Evolutionary conservation across 2,329 filamentous ascomycete species (phyloP).

Genomic region (Calonectria multiphialidica): DNA sequence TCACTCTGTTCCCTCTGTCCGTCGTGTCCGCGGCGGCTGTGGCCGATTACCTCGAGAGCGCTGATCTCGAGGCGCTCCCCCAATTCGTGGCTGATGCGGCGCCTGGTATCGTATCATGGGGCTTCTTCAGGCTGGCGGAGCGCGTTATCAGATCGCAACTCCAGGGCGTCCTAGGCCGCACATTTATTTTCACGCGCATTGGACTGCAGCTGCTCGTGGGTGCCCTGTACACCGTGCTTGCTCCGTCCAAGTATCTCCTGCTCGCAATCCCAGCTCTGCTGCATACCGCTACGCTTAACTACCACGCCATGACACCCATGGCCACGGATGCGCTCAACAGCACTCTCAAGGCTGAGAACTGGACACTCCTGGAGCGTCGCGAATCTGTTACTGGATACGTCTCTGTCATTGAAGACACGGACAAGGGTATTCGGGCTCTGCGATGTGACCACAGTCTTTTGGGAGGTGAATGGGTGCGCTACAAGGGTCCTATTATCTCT

Average conservation of each 20-base stretch:
- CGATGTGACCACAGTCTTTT: conserved; percentile 95
- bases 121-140: conserved; percentile 70
- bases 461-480: conserved; percentile 87
- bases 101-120: conserved; percentile 75
- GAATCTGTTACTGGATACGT: conserved; percentile 94
- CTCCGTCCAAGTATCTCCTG: conserved; percentile 77
- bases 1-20: conserved; percentile 79
- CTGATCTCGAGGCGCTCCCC: conserved; percentile 67
- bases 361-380: conserved; percentile 81
- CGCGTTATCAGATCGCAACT: conserved; percentile 54
- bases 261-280: conserved; percentile 79
- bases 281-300: conserved; percentile 79
- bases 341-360: conserved; percentile 74
- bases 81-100: conserved; percentile 71
- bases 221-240: conserved; percentile 72
- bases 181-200: conserved; percentile 75
- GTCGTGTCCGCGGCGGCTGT: conserved; percentile 73
- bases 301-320: conserved; percentile 74
- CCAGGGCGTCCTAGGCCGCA: conserved; percentile 67
- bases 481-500: conserved; percentile 66
- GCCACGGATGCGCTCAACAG: conserved; percentile 74
- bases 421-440: conserved; percentile 82
- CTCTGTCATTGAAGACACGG: conserved; percentile 83
- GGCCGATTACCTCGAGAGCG: conserved; percentile 73
- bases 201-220: conserved; percentile 79